Evolutionary conservation across 2,329 filamentous ascomycete genomes (phyloP).

Genomic region (Myriosclerotinia scirpicola): DNA sequence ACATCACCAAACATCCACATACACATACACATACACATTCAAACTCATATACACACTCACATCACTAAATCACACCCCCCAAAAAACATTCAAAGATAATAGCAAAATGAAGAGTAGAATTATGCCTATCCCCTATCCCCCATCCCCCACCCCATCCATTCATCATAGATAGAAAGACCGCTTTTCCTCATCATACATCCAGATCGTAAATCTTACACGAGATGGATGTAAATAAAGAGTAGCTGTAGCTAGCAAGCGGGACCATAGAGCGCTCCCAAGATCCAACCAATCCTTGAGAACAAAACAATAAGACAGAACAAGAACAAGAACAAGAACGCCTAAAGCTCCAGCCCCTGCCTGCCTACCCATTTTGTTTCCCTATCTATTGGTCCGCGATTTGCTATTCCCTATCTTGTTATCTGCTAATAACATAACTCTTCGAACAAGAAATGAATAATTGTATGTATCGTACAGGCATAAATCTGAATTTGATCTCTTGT

Average conservation of each 20-base stretch:
- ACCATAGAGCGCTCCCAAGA: too few relatives aligned
- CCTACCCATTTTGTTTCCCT: conserved; percentile 11
- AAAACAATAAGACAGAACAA: not conserved
- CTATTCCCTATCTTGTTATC: not conserved
- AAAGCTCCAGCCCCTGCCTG: not conserved
- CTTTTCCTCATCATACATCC: too few relatives aligned
- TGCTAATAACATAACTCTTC: not conserved
- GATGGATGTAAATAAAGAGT: not conserved
- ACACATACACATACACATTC: not conserved
- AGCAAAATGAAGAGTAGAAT: too few relatives aligned
- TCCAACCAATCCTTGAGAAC: not conserved
- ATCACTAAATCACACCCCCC: too few relatives aligned
- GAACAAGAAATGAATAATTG: conserved; percentile 2
- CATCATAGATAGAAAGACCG: not conserved
- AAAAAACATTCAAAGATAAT: too few relatives aligned
- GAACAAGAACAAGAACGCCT: not conserved
- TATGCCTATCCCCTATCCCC: not conserved
- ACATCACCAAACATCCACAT: not conserved
- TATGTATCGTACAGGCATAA: conserved; percentile 7
- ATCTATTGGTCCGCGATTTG: not conserved
- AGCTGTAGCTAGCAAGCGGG: too few relatives aligned
- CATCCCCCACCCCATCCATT: not conserved
- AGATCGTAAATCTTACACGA: too few relatives aligned
- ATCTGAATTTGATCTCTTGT: not conserved
- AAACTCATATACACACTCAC: too few relatives aligned